Evolutionary conservation across 805 yeast species (phyloP).

Genomic region (Yarrowia yakushimensis): DNA sequence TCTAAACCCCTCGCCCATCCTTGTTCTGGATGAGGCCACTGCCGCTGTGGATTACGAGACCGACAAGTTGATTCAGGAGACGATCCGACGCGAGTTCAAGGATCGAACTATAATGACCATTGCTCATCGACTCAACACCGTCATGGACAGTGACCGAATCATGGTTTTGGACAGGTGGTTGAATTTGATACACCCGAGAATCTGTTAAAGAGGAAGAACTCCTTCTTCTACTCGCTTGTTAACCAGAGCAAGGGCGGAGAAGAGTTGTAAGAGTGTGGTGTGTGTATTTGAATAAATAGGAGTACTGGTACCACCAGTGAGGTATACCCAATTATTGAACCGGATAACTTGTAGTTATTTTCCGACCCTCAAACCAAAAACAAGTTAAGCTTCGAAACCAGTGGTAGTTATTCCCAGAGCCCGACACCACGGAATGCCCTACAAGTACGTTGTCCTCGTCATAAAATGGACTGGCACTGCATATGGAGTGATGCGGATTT

Average conservation of each 20-base stretch:
- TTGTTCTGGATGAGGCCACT: constrained; percentile 75
- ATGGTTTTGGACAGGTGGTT: constrained; percentile 63
- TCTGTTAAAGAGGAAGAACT: constrained; percentile 36
- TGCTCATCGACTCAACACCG: constrained; percentile 80
- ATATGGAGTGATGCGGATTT: no score
- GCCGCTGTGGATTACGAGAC: constrained; percentile 82
- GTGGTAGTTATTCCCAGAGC: no score
- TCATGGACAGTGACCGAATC: constrained; percentile 73
- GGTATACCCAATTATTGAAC: no score
- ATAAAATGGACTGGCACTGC: no score
- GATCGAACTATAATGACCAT: constrained; percentile 75
- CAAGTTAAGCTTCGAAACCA: no score
- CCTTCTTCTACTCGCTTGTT: constrained; percentile 10
- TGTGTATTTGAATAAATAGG: no score
- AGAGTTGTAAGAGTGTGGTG: not conserved
- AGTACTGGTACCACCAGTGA: no score
- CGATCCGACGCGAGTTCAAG: constrained; percentile 62
- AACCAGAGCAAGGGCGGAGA: constrained; percentile 8
- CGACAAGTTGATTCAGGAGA: constrained; percentile 68
- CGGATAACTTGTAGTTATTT: no score
- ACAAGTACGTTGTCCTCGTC: no score
- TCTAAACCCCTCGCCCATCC: constrained; percentile 61
- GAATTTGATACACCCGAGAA: constrained; percentile 70
- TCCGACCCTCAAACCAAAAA: no score
- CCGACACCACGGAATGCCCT: no score